phyloP scores from a whole-genome alignment of 2,329 filamentous ascomycete genomes.

The Knufia petricola region DNA sequence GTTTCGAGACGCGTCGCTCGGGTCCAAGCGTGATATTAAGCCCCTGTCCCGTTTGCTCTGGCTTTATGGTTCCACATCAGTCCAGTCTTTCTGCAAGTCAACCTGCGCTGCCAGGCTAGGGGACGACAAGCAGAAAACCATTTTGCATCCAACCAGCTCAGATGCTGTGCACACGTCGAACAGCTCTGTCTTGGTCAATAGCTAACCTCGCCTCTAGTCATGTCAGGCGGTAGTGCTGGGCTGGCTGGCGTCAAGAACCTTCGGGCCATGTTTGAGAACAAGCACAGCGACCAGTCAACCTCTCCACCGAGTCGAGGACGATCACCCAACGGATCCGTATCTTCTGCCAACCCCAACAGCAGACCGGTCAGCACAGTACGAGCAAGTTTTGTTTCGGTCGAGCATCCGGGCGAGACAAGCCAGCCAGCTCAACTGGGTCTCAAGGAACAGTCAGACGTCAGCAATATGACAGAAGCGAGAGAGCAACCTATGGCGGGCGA shows the following conservation, averaged over 20 bases:
- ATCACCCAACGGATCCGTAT: slow-evolving; percentile 41
- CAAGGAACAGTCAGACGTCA: slow-evolving; percentile 31
- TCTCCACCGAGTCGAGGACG: slow-evolving; percentile 61
- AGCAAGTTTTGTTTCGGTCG: slow-evolving; percentile 65
- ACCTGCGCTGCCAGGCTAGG: background rate
- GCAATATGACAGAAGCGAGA: slow-evolving; percentile 19
- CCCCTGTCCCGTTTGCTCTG: slow-evolving; percentile 1
- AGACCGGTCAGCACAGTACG: slow-evolving; percentile 65
- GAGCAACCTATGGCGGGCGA: slow-evolving; percentile 17
- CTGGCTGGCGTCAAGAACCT: slow-evolving; percentile 62
- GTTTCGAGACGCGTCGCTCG: slow-evolving; percentile 1
- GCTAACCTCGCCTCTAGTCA: slow-evolving; percentile 18
- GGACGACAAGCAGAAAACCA: background rate
- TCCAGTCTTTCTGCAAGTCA: background rate
- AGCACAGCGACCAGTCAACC: slow-evolving; percentile 43
- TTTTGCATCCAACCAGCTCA: background rate
- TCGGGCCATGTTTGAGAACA: slow-evolving; percentile 71
- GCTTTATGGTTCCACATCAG: background rate
- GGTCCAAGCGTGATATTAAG: background rate
- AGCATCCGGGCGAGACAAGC: slow-evolving; percentile 39
- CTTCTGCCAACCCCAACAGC: slow-evolving; percentile 34
- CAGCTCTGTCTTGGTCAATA: background rate
- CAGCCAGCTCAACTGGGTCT: slow-evolving; percentile 30
- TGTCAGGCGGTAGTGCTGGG: slow-evolving; percentile 27
- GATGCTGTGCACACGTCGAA: background rate